A percentile compares a stretch with the other conserved stretches of the same genome.
Conservation (phyloP, 2,329 filamentous ascomycete genomes). For the Monosporascus sp. region DNA sequence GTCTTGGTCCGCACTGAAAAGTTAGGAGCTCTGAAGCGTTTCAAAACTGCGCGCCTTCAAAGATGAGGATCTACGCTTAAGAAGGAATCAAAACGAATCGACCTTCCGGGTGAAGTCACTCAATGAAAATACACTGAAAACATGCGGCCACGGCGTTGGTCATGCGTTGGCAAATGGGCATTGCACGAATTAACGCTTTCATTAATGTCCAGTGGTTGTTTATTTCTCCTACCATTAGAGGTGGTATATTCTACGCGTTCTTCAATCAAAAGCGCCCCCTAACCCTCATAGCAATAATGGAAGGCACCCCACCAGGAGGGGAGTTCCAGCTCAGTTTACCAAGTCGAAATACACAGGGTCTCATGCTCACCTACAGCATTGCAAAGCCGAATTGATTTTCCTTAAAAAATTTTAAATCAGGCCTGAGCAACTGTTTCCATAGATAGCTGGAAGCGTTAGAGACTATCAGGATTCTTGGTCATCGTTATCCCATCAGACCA, state of each 20-base stretch:
- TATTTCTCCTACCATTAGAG: conserved; percentile 1
- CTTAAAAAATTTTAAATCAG: conserved; percentile 2
- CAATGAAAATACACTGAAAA: not conserved
- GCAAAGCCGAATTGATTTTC: not conserved
- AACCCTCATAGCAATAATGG: not conserved
- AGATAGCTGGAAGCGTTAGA: conserved; percentile 1
- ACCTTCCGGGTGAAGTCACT: not conserved
- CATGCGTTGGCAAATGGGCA: not conserved
- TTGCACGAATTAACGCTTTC: not conserved
- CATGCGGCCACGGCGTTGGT: not conserved
- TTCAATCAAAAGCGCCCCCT: not conserved
- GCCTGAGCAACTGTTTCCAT: not conserved
- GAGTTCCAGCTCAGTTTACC: conserved; percentile 3
- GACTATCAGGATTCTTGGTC: not conserved
- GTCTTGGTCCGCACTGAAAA: not conserved
- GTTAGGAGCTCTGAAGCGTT: not conserved
- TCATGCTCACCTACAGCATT: not conserved
- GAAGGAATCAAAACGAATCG: not conserved
- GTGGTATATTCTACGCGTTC: not conserved
- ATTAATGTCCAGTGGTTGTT: not conserved
- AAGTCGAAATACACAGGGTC: conserved; percentile 2
- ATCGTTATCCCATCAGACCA: conserved; percentile 7
- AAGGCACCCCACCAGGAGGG: not conserved
- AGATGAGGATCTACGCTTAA: conserved; percentile 1
- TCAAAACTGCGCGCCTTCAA: not conserved